Percentiles rank a stretch among this genome's conserved stretches.
phyloP scores from a whole-genome alignment of 805 yeast species.

The Spathaspora hagerdaliae region DNA sequence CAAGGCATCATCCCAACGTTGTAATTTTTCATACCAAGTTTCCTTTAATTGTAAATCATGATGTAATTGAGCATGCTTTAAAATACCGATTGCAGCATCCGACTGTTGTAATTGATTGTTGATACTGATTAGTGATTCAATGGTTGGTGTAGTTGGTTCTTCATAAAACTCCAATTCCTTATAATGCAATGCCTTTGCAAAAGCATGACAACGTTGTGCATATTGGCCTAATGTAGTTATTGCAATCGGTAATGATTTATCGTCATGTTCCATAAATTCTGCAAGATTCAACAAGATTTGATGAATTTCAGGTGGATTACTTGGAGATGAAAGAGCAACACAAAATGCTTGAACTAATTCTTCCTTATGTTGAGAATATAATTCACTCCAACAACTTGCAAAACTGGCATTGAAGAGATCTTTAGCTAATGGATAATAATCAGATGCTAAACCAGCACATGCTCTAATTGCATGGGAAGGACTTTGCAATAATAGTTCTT shows the following conservation, averaged over 20 bases:
- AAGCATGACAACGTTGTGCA: constrained; percentile 94
- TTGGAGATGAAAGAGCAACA: constrained; percentile 81
- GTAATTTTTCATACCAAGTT: constrained; percentile 96
- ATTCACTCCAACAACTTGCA: constrained; percentile 92
- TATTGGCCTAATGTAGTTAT: constrained; percentile 87
- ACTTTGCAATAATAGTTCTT: constrained; percentile 83
- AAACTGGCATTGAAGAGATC: constrained; percentile 93
- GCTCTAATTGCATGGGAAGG: constrained; percentile 94
- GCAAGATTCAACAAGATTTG: constrained; percentile 86
- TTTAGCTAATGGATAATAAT: constrained; percentile 81
- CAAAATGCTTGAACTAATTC: constrained; percentile 83
- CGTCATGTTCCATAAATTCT: constrained; percentile 97
- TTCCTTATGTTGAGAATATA: constrained; percentile 84
- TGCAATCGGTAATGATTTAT: constrained; percentile 86
- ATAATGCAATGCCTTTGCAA: constrained; percentile 94
- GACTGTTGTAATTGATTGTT: constrained; percentile 94
- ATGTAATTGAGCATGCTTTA: constrained; percentile 89
- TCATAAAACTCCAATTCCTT: constrained; percentile 92
- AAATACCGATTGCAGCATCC: constrained; percentile 96
- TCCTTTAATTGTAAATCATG: constrained; percentile 90
- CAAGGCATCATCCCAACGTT: constrained; percentile 97
- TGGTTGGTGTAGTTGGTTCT: constrained; percentile 87
- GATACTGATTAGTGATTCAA: constrained; percentile 86
- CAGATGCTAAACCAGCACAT: constrained; percentile 83
- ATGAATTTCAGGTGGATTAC: constrained; percentile 92